Conservation (phyloP, 164 flowering plant species). For the Umbilicus rupestris region DNA sequence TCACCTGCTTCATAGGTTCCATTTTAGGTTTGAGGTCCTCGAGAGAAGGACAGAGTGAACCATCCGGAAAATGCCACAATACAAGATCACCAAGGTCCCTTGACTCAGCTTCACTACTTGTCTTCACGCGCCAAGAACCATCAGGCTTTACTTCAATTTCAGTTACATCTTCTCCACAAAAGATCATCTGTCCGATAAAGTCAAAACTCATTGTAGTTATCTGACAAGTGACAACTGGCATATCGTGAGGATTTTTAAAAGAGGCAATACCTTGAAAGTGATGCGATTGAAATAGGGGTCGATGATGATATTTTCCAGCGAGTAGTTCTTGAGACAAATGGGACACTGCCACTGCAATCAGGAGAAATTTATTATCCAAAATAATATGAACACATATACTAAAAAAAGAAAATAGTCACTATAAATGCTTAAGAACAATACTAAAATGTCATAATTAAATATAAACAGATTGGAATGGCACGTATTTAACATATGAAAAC, state of each 20-base stretch:
- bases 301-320: slow-evolving; percentile 69
- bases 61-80: slow-evolving; percentile 78
- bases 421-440: neutral
- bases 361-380: neutral
- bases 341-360: slow-evolving; percentile 99
- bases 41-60: slow-evolving; percentile 40
- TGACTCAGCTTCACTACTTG: slow-evolving; percentile 43
- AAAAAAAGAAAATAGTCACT: neutral
- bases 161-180: slow-evolving; percentile 79
- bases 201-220: neutral
- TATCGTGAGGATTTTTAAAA: neutral
- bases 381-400: neutral
- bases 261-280: slow-evolving; percentile 48
- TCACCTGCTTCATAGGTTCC: slow-evolving; percentile 45
- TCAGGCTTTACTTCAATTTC: slow-evolving; percentile 95
- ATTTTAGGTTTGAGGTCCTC: slow-evolving; percentile 34
- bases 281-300: slow-evolving; percentile 93
- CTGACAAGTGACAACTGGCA: neutral
- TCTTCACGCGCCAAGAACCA: slow-evolving; percentile 92
- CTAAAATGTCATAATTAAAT: neutral
- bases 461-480: neutral
- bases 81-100: slow-evolving; percentile 46
- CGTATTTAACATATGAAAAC: neutral
- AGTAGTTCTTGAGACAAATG: slow-evolving; percentile 84
- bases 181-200: slow-evolving; percentile 39